Evolutionary conservation across 257 asterid genomes (phyloP).

Genomic region (Capsicum rhomboideum): DNA sequence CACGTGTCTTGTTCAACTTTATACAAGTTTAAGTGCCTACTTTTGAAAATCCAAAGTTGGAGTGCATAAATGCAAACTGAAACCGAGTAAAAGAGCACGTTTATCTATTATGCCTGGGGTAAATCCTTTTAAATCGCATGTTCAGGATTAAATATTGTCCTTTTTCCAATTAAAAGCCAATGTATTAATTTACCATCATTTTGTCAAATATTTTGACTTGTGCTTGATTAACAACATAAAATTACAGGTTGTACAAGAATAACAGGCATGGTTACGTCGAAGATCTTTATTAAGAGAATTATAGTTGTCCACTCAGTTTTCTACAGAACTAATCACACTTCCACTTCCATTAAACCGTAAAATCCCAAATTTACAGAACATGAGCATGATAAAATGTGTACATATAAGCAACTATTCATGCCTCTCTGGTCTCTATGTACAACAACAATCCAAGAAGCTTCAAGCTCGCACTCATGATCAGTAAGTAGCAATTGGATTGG

Average conservation of each 20-base stretch:
- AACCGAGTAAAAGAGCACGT: too few relatives aligned
- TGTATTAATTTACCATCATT: background rate
- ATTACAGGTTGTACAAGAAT: background rate
- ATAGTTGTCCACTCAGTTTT: too few relatives aligned
- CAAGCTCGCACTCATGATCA: conserved; percentile 8
- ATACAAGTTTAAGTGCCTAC: too few relatives aligned
- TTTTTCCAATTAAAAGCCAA: background rate
- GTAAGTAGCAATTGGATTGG: conserved; percentile 30
- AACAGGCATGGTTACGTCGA: background rate
- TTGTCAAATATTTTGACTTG: background rate
- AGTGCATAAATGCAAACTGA: too few relatives aligned
- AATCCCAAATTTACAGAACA: background rate
- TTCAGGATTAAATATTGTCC: background rate
- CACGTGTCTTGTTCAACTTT: too few relatives aligned
- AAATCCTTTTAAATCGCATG: too few relatives aligned
- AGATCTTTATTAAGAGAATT: background rate
- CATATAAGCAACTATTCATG: background rate
- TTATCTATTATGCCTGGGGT: too few relatives aligned
- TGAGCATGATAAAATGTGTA: background rate
- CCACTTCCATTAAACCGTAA: background rate
- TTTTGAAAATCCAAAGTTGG: too few relatives aligned
- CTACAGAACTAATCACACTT: background rate
- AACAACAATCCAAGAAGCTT: background rate
- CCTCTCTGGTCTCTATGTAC: background rate
- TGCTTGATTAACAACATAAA: background rate